Evolutionary conservation across 192 early-diverging fungal genomes (phyloP), one percentile per base, ranked within the genome.

Genomic region (Rhizophagus prolifer): DNA sequence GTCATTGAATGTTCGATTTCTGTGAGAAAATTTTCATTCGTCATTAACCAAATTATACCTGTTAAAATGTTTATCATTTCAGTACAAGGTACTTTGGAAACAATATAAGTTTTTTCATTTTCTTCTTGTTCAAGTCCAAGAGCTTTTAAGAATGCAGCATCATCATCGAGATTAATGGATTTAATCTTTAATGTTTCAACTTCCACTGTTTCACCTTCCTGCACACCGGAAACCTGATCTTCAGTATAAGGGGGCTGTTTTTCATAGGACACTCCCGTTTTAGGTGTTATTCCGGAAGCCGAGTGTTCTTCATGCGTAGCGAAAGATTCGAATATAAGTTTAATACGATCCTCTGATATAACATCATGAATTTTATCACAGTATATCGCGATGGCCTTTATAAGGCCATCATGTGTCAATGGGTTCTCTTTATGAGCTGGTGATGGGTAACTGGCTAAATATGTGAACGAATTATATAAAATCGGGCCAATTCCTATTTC

Each of bases 321-420:
- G 9, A 44, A 69, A 41, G 67, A 69, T 31, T 69, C 36, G 6
- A 69, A 69, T 12, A 69, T 34, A n/a, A 69, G 67, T 25, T 69
- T 69, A 16, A 69, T 8, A 14, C 41, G 31, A 25, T 69, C 67
- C 41, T 69, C 67, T 36, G 7, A 10, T 31, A 69, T 69, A 19
- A 41, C 23, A 31, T 44, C 41, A 23, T 19, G 25, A 23, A 44
- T 4, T n/a, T 69, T 69, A 44, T 69, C 67, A 44, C 67, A 69
- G 8, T 69, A 69, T 12, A 69, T 41, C 19, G 67, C 67, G 21
- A 69, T 36, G 19, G 67, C 67, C 0, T 23, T 69, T 69, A 44
- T 44, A 31, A 69, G 34, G 5, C 67, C 67, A 19, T 69, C 34
- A 25, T 23, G 23, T 36, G 67, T 69, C n/a, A 69, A 25, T 16